These are phyloP conservation scores for Podospora tetraspora DNA, from an alignment of 495 filamentous ascomycete genomes.

Conservation along the genomic window DNA sequence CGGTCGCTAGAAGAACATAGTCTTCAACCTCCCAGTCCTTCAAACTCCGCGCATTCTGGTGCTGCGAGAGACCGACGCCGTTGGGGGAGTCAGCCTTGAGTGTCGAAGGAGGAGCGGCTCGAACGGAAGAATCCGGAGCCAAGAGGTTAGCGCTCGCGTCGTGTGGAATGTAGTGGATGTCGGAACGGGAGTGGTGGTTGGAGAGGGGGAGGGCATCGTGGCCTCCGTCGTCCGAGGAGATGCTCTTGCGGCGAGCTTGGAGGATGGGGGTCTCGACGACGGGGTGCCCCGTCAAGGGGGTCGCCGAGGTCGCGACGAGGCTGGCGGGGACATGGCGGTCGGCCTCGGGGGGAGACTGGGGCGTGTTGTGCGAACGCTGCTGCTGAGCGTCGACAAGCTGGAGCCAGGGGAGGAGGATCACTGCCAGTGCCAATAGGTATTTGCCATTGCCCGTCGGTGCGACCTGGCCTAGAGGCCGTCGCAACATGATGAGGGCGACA, in stretches of 20 bases:
- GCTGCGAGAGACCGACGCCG: constrained; percentile 63
- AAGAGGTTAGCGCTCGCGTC: constrained; percentile 92
- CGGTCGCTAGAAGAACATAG: constrained; percentile 98
- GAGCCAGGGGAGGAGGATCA: constrained; percentile 49
- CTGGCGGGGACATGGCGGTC: constrained; percentile 27
- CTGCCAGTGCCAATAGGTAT: constrained; percentile 45
- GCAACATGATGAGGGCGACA: constrained; percentile 49
- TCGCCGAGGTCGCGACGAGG: constrained; percentile 10
- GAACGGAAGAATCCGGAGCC: constrained; percentile 84
- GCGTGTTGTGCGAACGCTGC: constrained; percentile 42
- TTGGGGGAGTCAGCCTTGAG: constrained; percentile 43
- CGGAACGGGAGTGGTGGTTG: constrained; percentile 17
- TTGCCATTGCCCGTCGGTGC: constrained; percentile 35
- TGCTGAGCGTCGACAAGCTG: constrained; percentile 54
- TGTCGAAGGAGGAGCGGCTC: constrained; percentile 70
- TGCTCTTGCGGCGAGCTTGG: constrained; percentile 25
- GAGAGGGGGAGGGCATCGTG: background rate
- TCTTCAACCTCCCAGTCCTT: constrained; percentile 99
- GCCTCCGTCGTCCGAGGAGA: constrained; percentile 14
- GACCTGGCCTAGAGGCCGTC: constrained; percentile 52
- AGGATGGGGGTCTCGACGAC: constrained; percentile 23
- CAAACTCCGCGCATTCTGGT: constrained; percentile 87
- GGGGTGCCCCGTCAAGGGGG: constrained; percentile 24
- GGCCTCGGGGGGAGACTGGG: constrained; percentile 27
- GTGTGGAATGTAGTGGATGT: constrained; percentile 47